Conservation (phyloP, 2,329 filamentous ascomycete species). For the Cladosporium oxysporum region DNA sequence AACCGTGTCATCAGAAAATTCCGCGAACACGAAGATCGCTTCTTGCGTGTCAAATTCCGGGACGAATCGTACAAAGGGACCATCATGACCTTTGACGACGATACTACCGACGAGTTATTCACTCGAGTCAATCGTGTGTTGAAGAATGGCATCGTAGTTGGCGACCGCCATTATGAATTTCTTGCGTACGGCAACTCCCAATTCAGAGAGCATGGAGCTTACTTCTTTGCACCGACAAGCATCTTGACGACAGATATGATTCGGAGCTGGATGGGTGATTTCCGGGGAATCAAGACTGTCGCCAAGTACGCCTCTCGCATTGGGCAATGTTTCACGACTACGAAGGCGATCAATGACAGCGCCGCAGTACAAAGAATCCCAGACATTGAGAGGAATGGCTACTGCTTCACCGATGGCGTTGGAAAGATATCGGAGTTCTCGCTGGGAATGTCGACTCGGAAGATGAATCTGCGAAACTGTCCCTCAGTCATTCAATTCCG, state of each 20-base stretch:
- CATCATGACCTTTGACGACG: constrained; percentile 35
- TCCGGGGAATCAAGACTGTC: constrained; percentile 76
- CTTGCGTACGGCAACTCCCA: constrained; percentile 95
- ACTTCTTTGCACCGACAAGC: constrained; percentile 79
- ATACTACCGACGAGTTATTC: constrained; percentile 57
- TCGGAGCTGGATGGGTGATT: constrained; percentile 82
- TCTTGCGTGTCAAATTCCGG: constrained; percentile 84
- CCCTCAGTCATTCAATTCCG: constrained; percentile 92
- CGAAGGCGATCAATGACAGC: constrained; percentile 67
- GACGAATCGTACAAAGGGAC: constrained; percentile 67
- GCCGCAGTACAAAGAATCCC: constrained; percentile 60
- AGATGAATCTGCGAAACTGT: constrained; percentile 62
- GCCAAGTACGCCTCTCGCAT: constrained; percentile 87
- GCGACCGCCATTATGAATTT: constrained; percentile 80
- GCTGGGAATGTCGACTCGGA: constrained; percentile 69
- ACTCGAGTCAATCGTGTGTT: constrained; percentile 71
- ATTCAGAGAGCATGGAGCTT: constrained; percentile 86
- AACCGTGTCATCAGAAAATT: constrained; percentile 83
- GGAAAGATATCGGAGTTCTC: constrained; percentile 85
- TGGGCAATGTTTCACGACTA: constrained; percentile 96
- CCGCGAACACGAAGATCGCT: constrained; percentile 68
- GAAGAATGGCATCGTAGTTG: constrained; percentile 77
- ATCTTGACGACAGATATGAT: constrained; percentile 73
- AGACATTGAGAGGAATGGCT: constrained; percentile 69
- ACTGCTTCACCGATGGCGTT: constrained; percentile 86